Percentiles rank a stretch among this genome's conserved stretches.
phyloP scores from a whole-genome alignment of 163 green algal genomes.

The Scenedesmus sp. region DNA sequence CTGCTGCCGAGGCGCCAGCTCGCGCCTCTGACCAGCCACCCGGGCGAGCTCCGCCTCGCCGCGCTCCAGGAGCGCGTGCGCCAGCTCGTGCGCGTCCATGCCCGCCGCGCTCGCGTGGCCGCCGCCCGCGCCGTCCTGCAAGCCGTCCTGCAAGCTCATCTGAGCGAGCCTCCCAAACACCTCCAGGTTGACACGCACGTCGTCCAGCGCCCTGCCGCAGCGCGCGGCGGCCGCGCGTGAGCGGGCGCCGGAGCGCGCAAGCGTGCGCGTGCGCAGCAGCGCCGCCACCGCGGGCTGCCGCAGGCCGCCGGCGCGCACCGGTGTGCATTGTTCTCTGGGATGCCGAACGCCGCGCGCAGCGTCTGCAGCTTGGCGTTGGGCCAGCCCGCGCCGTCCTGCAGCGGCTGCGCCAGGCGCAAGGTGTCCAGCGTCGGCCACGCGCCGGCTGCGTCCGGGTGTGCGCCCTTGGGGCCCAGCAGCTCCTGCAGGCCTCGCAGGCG shows the following conservation, averaged over 20 bases:
- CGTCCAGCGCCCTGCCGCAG: slow-evolving; percentile 21
- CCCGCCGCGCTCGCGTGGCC: no score
- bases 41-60: no score
- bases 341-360: not conserved
- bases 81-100: not conserved
- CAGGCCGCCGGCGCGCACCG: not conserved
- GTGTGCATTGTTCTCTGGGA: slow-evolving; percentile 2
- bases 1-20: slow-evolving; percentile 15
- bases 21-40: not conserved
- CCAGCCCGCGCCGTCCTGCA: not conserved
- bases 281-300: no score
- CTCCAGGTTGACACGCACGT: slow-evolving; percentile 1
- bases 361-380: not conserved
- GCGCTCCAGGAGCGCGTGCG: not conserved
- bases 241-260: no score
- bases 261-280: no score
- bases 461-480: not conserved
- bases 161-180: not conserved
- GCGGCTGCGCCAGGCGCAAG: not conserved
- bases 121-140: no score
- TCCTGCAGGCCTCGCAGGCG: not conserved
- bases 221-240: no score
- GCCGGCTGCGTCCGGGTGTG: not conserved
- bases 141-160: not conserved
- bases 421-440: not conserved